Evolutionary conservation across 2,329 filamentous ascomycete genomes (phyloP), one percentile per base, ranked within the genome.

Genomic region (Ophiocordyceps robertsii): DNA sequence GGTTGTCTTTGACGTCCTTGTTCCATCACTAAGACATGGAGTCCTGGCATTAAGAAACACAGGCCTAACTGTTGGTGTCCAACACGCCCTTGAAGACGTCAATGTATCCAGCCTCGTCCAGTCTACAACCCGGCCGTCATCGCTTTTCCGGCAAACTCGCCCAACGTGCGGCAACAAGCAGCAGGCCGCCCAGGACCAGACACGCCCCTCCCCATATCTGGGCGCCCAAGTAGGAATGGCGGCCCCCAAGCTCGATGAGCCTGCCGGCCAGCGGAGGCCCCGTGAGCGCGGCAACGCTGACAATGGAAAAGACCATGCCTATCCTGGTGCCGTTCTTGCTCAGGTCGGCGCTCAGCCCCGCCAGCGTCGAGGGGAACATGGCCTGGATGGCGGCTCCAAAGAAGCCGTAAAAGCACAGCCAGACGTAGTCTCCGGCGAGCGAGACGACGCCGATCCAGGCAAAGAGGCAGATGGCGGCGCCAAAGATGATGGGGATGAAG

Each of bases 321-420:
- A 78, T 74, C 7, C 73, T 60, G 2, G 71, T 70, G 0, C 75
- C 75, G 4, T 66, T 62, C 53, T 75, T 75, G 12, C 64, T 59
- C 46, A 73, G 53, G 48, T 79, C 73, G 4, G 63, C 64, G 4
- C 69, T 74, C 43, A 80, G 56, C 24, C 70, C 51, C 1, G 56
- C 58, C 12, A 56, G 47, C 6, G 58, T 56, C 0, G 79, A 76
- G 0, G 82, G 80, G 50, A 84, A 84, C 11, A 86, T 55, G 7
- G 71, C 70, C 58, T 84, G 80, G 38, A 84, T 73, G 0, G 69
- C 77, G 0, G 77, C 79, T 0, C 70, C 75, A 2, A 70, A 70
- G 39, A 84, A 65, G 1, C 83, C 83, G 52, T 82, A 84, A 43
- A 80, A 66, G 0, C 68, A 62, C 0, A 73, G 63, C 69, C 82